These are phyloP conservation scores for Raphanus hybrid DNA, from an alignment of 441 rosid species.

Conservation along the genomic window DNA sequence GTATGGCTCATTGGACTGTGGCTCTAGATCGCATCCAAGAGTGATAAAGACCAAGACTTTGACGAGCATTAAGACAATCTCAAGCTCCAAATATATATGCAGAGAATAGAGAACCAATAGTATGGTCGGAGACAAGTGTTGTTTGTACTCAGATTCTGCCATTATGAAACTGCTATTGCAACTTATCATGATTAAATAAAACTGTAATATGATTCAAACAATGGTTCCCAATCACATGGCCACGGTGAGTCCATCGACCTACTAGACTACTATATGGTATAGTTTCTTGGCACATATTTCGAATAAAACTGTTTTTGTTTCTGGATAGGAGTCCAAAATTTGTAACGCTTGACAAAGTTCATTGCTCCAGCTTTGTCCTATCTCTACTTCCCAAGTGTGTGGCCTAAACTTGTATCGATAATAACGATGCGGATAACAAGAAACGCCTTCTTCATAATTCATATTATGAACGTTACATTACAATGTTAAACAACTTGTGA, in stretches of 20 bases:
- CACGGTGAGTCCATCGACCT: too few species aligned
- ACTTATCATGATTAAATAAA: too few species aligned
- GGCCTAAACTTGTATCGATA: neutral
- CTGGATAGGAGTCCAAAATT: too few species aligned
- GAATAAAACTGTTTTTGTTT: neutral
- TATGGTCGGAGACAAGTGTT: constrained; percentile 34
- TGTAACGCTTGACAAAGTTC: neutral
- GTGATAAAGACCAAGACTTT: neutral
- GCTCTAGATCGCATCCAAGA: constrained; percentile 40
- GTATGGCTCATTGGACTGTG: constrained; percentile 44
- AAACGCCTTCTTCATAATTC: neutral
- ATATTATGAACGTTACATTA: constrained; percentile 19
- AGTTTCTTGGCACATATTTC: too few species aligned
- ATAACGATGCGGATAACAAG: constrained; percentile 5
- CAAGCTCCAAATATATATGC: constrained; percentile 45
- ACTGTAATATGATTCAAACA: too few species aligned
- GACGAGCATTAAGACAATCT: constrained; percentile 35
- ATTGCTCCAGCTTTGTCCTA: neutral
- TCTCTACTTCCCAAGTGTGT: constrained; percentile 16
- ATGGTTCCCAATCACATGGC: too few species aligned
- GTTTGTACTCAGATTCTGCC: constrained; percentile 13
- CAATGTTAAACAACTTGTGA: neutral
- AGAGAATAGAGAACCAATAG: constrained; percentile 35
- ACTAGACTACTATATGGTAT: too few species aligned
- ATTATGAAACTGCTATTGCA: neutral